Conservation (phyloP, 2,329 filamentous ascomycete genomes). For the Aspergillus sp. region DNA sequence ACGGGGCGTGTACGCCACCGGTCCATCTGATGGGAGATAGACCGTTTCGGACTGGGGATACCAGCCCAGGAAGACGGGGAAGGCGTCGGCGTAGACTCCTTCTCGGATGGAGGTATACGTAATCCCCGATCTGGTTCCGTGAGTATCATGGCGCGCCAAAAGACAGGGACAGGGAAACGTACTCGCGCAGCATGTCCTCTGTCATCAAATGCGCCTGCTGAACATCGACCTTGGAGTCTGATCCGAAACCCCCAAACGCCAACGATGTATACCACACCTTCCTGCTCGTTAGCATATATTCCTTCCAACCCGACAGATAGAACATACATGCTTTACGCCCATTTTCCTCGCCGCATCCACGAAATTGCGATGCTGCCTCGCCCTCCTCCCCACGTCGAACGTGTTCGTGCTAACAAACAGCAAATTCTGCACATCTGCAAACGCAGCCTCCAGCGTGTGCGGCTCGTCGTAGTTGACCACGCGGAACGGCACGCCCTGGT, state of each 20-base stretch:
- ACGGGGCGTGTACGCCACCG: slow-evolving; percentile 43
- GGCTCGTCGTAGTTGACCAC: slow-evolving; percentile 44
- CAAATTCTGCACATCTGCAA: slow-evolving; percentile 44
- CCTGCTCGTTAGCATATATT: not conserved
- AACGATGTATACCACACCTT: slow-evolving; percentile 50
- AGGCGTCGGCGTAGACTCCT: slow-evolving; percentile 52
- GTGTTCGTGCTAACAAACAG: slow-evolving; percentile 50
- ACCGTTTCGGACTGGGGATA: slow-evolving; percentile 25
- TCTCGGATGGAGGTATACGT: slow-evolving; percentile 49
- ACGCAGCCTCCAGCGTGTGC: slow-evolving; percentile 38
- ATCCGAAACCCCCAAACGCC: slow-evolving; percentile 42
- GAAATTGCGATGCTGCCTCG: slow-evolving; percentile 40
- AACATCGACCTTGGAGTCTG: slow-evolving; percentile 39
- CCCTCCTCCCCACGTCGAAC: slow-evolving; percentile 39
- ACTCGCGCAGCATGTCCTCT: slow-evolving; percentile 42
- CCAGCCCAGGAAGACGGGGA: slow-evolving; percentile 48
- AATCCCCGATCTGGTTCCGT: slow-evolving; percentile 26
- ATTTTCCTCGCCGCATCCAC: slow-evolving; percentile 45
- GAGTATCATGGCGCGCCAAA: not conserved
- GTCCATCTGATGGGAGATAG: slow-evolving; percentile 31
- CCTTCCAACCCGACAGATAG: not conserved
- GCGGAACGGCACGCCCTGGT: slow-evolving; percentile 41
- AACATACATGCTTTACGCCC: slow-evolving; percentile 42
- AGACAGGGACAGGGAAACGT: slow-evolving; percentile 3
- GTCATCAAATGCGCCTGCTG: slow-evolving; percentile 52